These are phyloP conservation scores for Canavalia ensiformis DNA, from an alignment of 306 rosid species.

Conservation along the genomic window DNA sequence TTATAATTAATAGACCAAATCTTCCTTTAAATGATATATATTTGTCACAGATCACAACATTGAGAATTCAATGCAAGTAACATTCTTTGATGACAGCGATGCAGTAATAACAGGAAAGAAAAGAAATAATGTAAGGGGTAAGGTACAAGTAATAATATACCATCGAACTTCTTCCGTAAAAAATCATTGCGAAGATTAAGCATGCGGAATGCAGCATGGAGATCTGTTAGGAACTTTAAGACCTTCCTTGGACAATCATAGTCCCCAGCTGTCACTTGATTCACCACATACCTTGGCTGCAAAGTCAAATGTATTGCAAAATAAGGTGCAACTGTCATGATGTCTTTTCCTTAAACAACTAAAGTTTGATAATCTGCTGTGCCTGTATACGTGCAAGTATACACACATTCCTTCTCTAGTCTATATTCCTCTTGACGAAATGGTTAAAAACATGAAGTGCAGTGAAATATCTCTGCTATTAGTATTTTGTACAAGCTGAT, in stretches of 20 bases:
- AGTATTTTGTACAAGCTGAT: constrained; percentile 14
- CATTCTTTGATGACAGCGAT: constrained; percentile 11
- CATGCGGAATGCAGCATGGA: constrained; percentile 91
- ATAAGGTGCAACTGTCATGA: constrained; percentile 27
- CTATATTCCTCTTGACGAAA: not conserved
- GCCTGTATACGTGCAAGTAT: not conserved
- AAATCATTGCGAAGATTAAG: constrained; percentile 97
- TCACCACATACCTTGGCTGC: constrained; percentile 98
- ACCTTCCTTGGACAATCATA: constrained; percentile 95
- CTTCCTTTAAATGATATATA: constrained; percentile 4
- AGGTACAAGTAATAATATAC: constrained; percentile 52
- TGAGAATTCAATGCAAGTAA: constrained; percentile 25
- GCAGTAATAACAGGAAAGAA: constrained; percentile 1
- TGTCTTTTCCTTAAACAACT: constrained; percentile 19
- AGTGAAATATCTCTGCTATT: constrained; percentile 8
- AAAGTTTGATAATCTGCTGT: constrained; percentile 20
- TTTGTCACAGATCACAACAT: constrained; percentile 1
- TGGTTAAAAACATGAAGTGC: not conserved
- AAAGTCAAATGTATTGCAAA: constrained; percentile 46
- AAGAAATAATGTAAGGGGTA: not conserved
- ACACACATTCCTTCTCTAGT: constrained; percentile 18
- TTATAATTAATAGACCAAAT: constrained; percentile 14
- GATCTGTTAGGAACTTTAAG: constrained; percentile 87
- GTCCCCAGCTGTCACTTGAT: constrained; percentile 95
- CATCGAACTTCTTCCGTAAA: constrained; percentile 93